Evolutionary conservation across 345 rosid species (phyloP).

Genomic region (Conringia planisiliqua): DNA sequence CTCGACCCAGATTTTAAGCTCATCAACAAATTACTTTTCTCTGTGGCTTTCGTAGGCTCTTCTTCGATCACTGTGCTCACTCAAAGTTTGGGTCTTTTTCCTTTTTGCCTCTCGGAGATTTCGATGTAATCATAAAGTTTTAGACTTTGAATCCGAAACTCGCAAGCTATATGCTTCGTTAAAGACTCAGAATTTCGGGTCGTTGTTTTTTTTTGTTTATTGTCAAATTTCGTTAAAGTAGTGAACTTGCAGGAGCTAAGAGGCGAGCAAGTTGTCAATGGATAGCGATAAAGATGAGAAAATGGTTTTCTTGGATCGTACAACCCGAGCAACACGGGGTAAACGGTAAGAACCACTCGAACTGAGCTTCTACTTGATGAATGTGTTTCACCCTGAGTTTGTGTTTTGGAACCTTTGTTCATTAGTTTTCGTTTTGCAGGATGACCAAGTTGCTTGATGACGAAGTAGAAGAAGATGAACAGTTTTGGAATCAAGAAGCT

Average conservation of each 20-base stretch:
- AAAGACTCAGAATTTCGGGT: not conserved
- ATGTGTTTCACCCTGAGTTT: not conserved
- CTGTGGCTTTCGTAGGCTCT: not conserved
- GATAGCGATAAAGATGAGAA: conserved; percentile 51
- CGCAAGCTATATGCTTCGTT: not conserved
- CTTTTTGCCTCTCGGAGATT: not conserved
- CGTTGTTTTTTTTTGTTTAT: not conserved
- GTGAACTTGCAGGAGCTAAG: conserved; percentile 14
- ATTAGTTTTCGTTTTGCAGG: conserved; percentile 33
- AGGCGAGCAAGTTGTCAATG: conserved; percentile 29
- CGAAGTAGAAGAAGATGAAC: conserved; percentile 80
- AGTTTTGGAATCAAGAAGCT: conserved; percentile 95
- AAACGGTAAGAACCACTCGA: conserved; percentile 48
- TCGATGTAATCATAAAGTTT: not conserved
- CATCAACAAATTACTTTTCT: not conserved
- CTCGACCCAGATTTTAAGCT: not conserved
- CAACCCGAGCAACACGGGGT: conserved; percentile 69
- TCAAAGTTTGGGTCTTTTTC: not conserved
- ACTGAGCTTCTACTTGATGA: not conserved
- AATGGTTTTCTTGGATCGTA: conserved; percentile 60
- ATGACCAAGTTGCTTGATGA: conserved; percentile 88
- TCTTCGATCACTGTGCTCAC: not conserved
- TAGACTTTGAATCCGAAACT: not conserved
- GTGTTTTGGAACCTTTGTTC: not conserved
- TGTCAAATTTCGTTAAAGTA: conserved; percentile 9